Base-by-base conservation (phyloP, 129 eudicot genomes). In the Flaveria trinervia region DNA sequence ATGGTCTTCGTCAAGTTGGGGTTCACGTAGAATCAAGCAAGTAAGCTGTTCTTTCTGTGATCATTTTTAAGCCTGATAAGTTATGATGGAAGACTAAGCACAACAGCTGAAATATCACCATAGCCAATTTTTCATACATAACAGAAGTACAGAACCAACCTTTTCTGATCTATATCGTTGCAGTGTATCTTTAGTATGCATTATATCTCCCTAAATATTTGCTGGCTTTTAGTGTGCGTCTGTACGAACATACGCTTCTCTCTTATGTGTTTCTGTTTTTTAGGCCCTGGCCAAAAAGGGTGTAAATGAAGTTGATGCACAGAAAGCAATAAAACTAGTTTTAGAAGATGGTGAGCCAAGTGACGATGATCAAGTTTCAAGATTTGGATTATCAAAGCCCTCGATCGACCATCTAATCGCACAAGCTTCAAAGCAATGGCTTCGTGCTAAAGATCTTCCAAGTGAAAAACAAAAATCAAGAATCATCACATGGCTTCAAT, bases 1-100 rank as follows among this genome's bases (percentile, higher is more conserved):
- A 89, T 94, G 92, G 92, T 79, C 91, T 78, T 91, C 96, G 70
- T 87, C 88, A 74, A 89, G 87, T 80, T 94, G 98, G 98, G 98
- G 98, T 59, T 97, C 98, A 71, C 84, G 79, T 73, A 88, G 96
- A 79, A 94, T 94, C 81, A 86, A 86, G 51, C 96, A 87, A 82
- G 97, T 93, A 87, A 88, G 84, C 57, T 49, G 28, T 52, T 72
- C 69, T 79, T 50, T 56, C 70, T 46, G 46, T 54, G 25, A 68
- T 57, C 41, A 18, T 66, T 55, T 81, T 28, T 44, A 71, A n/a
- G 14, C 16, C 71, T 20, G 65, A 30, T 61, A 54, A 30, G 52
- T 44, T 55, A 70, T 71, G 26, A 68, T 20, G 30, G 46, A 22
- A 50, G 52, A 16, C 13, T 41, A 78, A 18, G n/a, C 23, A 48